Base-by-base conservation (phyloP, 2,329 filamentous ascomycete genomes). In the Penicillium sp. region DNA sequence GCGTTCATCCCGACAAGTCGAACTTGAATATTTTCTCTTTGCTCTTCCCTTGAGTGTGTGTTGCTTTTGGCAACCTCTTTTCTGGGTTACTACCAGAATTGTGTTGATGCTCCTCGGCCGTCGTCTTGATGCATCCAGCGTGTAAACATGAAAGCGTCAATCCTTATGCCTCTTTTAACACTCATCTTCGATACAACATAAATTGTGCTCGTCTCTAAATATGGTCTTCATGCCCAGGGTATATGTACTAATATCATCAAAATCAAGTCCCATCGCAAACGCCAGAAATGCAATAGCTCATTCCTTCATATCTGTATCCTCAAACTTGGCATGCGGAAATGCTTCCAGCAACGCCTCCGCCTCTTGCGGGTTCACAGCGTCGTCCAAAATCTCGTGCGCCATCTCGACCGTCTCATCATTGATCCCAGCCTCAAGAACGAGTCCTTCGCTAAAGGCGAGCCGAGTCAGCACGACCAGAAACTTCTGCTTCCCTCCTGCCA, bases 391-490 rank as follows among this genome's bases (percentile, higher is more conserved):
- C 71, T 91, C 88, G 69, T 94, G 89, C 3, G 95, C 94, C 76
- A 90, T 88, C 66, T 94, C 91, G 1, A 90, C 86, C 1, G 92
- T 91, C 66, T 92, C 91, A 30, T 90, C 86, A 41, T 91, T 90
- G 57, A 96, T 90, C 0, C 89, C 89, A 1, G 83, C 82, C 76
- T 97, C 93, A 30, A 96, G 83, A 11, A 95, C 85, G 8, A 91
- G 76, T 31, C 92, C 90, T 64, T 96, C 92, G 6, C 88, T 89
- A 74, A 97, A 97, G 0, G 91, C 92, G n/a, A 98, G 79, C 47
- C 94, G 81, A 0, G 92, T 93, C 49, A 99, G 80, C 2, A 88
- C 88, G 9, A 97, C 86, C 1, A 96, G 81, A 70, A 96, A 94
- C 56, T 93, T 92, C 71, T 97, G 92, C 56, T 87, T 86, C 0